Conservation (phyloP, 2,329 filamentous ascomycete species). For the Arthrobotrys conoides region DNA sequence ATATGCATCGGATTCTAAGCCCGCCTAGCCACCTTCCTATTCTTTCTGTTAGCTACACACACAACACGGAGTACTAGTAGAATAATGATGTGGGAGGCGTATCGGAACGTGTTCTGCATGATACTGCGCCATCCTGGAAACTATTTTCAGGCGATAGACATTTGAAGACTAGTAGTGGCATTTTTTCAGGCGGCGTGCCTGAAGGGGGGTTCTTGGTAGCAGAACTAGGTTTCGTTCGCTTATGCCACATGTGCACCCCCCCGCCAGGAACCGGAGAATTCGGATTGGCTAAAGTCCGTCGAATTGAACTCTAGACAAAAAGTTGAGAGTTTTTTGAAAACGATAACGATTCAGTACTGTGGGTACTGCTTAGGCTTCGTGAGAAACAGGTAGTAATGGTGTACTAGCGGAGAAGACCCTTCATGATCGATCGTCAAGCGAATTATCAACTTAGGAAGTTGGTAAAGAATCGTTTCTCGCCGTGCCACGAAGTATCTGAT, state of each 20-base stretch:
- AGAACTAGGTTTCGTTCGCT: conserved; percentile 42
- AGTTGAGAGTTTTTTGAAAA: neutral
- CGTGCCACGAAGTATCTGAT: conserved; percentile 9
- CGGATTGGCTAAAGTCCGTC: neutral
- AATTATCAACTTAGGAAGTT: neutral
- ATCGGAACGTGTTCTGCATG: conserved; percentile 32
- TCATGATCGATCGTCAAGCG: neutral
- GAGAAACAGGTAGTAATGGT: neutral
- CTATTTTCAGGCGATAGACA: conserved; percentile 37
- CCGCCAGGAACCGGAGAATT: conserved; percentile 35
- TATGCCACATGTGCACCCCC: conserved; percentile 2
- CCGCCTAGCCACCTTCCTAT: conserved; percentile 1
- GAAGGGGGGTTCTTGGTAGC: conserved; percentile 31
- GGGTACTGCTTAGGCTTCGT: neutral
- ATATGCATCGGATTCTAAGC: conserved; percentile 1
- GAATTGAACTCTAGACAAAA: conserved; percentile 8
- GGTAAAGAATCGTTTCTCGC: neutral
- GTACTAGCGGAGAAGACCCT: too few relatives aligned
- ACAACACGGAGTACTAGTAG: conserved; percentile 14
- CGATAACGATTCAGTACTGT: neutral
- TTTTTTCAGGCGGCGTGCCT: conserved; percentile 38
- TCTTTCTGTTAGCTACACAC: neutral
- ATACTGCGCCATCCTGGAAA: conserved; percentile 28
- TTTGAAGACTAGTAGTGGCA: conserved; percentile 16
- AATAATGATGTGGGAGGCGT: conserved; percentile 14